Evolutionary conservation across 2,329 filamentous ascomycete species (phyloP).

Genomic region (Botrytis paeoniae): DNA sequence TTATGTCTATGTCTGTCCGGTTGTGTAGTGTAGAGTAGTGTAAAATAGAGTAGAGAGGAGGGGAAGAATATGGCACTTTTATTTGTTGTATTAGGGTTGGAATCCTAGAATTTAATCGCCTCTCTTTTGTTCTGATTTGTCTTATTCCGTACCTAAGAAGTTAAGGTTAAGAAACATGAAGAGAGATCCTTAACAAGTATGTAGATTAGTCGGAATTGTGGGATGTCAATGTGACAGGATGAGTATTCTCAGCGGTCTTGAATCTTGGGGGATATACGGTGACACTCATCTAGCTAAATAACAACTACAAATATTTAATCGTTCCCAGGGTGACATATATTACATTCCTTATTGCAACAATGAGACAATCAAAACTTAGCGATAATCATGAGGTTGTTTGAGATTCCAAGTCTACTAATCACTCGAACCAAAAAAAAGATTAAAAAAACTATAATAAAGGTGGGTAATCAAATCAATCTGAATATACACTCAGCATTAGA

Average conservation of each 20-base stretch:
- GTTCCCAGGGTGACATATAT: fast-evolving
- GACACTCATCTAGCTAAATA: neutral
- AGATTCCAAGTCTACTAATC: neutral
- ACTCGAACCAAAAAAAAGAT: neutral
- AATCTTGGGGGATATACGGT: neutral
- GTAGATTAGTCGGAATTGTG: no score
- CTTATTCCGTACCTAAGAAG: no score
- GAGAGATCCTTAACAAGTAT: no score
- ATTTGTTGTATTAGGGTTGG: no score
- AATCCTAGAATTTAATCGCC: no score
- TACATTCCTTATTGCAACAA: fast-evolving
- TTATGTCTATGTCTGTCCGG: no score
- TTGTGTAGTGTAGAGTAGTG: no score
- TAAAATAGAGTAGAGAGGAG: no score
- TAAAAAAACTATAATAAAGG: neutral
- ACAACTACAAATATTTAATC: fast-evolving
- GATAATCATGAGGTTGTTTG: fast-evolving
- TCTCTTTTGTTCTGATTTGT: no score
- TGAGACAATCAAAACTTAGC: neutral
- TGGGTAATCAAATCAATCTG: neutral
- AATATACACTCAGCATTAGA: neutral
- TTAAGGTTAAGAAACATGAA: no score
- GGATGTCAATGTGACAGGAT: neutral
- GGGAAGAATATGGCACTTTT: no score
- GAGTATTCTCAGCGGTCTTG: neutral